Evolutionary conservation across 148 eudicot genomes (phyloP).

Genomic region (Camellia japonica): DNA sequence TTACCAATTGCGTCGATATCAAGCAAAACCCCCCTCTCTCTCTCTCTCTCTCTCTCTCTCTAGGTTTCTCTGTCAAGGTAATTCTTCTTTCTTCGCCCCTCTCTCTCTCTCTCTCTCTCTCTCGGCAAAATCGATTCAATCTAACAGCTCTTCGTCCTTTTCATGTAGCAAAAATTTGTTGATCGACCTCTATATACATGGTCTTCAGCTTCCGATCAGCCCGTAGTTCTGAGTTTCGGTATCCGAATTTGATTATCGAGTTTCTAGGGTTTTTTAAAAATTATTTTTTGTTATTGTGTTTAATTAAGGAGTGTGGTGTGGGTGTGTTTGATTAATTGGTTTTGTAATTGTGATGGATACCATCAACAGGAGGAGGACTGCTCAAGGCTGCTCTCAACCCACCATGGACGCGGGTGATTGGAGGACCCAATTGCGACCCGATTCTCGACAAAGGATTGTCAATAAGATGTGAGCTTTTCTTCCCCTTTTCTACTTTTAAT

Average conservation of each 20-base stretch:
- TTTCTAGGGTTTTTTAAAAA: neutral
- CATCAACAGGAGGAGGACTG: conserved; percentile 29
- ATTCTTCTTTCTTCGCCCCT: too few relatives aligned
- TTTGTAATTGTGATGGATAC: conserved; percentile 4
- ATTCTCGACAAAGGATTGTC: conserved; percentile 46
- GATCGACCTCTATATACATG: too few relatives aligned
- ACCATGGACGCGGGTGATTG: conserved; percentile 52
- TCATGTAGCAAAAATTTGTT: too few relatives aligned
- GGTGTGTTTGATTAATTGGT: conserved; percentile 5
- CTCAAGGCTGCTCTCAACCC: conserved; percentile 26
- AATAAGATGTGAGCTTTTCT: conserved; percentile 47
- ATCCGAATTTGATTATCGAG: neutral
- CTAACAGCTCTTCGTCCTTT: too few relatives aligned
- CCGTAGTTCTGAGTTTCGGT: neutral
- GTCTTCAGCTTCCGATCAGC: neutral
- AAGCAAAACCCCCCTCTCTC: too few relatives aligned
- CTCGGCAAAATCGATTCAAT: too few relatives aligned
- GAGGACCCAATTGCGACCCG: conserved; percentile 47
- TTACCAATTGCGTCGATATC: too few relatives aligned
- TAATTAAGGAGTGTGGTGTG: neutral
- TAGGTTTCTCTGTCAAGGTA: too few relatives aligned
- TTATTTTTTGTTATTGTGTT: neutral
- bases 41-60: too few relatives aligned
- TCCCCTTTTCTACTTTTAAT: neutral
- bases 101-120: too few relatives aligned